Conservation (phyloP, 306 rosid species). For the Hippophae rhamnoides region DNA sequence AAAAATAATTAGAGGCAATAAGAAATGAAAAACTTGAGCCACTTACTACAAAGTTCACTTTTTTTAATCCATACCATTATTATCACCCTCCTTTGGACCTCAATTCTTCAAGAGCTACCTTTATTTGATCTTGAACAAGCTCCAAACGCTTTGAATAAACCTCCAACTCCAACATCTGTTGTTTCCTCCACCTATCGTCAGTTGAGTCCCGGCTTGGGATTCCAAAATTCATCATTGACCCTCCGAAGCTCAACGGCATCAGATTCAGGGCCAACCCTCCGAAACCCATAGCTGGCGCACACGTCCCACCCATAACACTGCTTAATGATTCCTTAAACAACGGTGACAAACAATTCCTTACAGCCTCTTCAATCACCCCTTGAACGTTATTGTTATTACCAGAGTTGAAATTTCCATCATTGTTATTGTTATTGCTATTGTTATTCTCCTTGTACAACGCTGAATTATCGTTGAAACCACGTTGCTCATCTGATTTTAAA, state of each 20-base stretch:
- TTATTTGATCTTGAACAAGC: constrained; percentile 63
- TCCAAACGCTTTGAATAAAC: constrained; percentile 65
- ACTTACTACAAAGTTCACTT: too few relatives aligned
- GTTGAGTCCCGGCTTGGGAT: constrained; percentile 19
- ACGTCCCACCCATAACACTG: constrained; percentile 15
- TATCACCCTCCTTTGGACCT: constrained; percentile 32
- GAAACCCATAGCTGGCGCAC: constrained; percentile 13
- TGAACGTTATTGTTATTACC: constrained; percentile 21
- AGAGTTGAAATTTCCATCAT: constrained; percentile 11
- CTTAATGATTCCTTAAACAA: constrained; percentile 42
- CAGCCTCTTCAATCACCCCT: constrained; percentile 67
- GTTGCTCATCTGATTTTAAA: constrained; percentile 1
- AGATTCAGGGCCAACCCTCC: constrained; percentile 23
- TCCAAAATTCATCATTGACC: constrained; percentile 14
- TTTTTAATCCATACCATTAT: background rate
- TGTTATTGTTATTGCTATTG: constrained; percentile 17
- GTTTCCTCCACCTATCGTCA: constrained; percentile 57
- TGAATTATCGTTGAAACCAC: constrained; percentile 24
- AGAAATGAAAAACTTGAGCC: too few relatives aligned
- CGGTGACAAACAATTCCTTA: constrained; percentile 64
- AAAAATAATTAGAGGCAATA: too few relatives aligned
- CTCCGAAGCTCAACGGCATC: constrained; percentile 21
- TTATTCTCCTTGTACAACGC: constrained; percentile 23
- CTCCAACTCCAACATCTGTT: constrained; percentile 65
- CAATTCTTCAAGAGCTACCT: constrained; percentile 58